These are phyloP conservation scores for Naganishia vishniacii DNA, from an alignment of 768 basidiomycete genomes.

Conservation along the genomic window DNA sequence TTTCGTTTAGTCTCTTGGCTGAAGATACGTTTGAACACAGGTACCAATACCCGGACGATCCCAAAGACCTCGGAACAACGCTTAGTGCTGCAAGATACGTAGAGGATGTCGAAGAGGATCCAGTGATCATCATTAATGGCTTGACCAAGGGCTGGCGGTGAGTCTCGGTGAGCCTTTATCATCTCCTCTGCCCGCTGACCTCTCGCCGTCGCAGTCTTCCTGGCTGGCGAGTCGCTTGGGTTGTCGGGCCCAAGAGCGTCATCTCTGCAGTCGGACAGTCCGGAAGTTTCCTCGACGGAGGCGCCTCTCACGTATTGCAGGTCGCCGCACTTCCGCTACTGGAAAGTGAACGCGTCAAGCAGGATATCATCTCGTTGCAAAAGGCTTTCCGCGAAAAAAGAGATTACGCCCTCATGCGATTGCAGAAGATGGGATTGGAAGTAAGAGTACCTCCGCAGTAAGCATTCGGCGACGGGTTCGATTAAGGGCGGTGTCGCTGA, in stretches of 20 bases:
- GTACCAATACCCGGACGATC: constrained; percentile 79
- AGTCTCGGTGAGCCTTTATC: neutral
- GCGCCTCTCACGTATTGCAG: constrained; percentile 90
- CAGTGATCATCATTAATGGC: constrained; percentile 80
- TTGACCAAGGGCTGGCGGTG: constrained; percentile 81
- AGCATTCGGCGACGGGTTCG: neutral
- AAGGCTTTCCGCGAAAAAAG: constrained; percentile 86
- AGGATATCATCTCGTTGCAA: constrained; percentile 78
- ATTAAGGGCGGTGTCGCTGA: no score
- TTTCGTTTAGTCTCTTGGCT: neutral
- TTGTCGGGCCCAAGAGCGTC: constrained; percentile 81
- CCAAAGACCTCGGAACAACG: constrained; percentile 67
- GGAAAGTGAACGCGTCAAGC: constrained; percentile 61
- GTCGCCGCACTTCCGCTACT: constrained; percentile 80
- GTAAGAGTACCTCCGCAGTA: constrained; percentile 53
- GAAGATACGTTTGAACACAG: neutral
- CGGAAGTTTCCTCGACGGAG: constrained; percentile 89
- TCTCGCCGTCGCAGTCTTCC: constrained; percentile 54
- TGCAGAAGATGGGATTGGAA: constrained; percentile 69
- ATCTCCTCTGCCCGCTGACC: neutral
- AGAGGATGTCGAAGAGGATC: constrained; percentile 80
- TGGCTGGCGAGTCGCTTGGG: constrained; percentile 87
- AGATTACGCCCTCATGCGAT: constrained; percentile 77
- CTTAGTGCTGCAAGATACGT: constrained; percentile 77
- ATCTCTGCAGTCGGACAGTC: constrained; percentile 87